These are phyloP conservation scores for Triangularia verruculosa DNA, from an alignment of 2,329 filamentous ascomycete species.

Conservation along the genomic window DNA sequence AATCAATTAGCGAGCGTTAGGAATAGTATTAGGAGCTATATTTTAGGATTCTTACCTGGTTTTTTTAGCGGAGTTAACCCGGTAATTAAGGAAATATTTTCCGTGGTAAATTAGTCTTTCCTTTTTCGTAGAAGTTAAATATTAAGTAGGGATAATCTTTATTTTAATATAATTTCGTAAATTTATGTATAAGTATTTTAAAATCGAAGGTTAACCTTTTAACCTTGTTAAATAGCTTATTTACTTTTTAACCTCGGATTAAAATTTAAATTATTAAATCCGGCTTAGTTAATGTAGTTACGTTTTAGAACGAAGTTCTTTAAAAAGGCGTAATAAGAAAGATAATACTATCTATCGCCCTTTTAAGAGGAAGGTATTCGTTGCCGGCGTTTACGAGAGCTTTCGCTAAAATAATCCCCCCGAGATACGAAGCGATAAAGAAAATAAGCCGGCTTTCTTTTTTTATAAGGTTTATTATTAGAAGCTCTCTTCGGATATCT, in stretches of 20 bases:
- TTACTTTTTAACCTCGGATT: conserved; percentile 17
- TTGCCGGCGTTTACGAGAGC: conserved; percentile 27
- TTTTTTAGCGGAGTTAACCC: conserved; percentile 12
- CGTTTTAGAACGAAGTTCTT: conserved; percentile 30
- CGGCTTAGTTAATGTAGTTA: conserved; percentile 26
- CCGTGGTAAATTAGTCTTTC: conserved; percentile 22
- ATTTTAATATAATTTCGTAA: conserved; percentile 23
- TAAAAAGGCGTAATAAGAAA: conserved; percentile 33
- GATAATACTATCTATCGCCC: conserved; percentile 27
- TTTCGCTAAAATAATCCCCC: conserved; percentile 32
- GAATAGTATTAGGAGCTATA: not conserved
- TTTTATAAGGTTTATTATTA: conserved; percentile 2
- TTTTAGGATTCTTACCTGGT: conserved; percentile 17
- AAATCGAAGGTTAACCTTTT: conserved; percentile 24
- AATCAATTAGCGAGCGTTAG: conserved; percentile 27
- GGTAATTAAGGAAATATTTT: conserved; percentile 23
- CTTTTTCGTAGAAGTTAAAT: conserved; percentile 28
- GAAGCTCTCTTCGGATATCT: conserved; percentile 19
- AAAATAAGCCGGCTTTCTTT: conserved; percentile 26
- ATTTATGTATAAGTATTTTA: conserved; percentile 22
- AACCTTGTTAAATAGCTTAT: conserved; percentile 20
- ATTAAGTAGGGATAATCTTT: conserved; percentile 14
- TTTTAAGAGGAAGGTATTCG: conserved; percentile 22
- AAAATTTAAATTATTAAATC: conserved; percentile 19
- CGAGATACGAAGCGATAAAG: conserved; percentile 37